These are phyloP conservation scores for Osmanthus fragrans DNA, from an alignment of 257 asterid genomes.

Conservation along the genomic window DNA sequence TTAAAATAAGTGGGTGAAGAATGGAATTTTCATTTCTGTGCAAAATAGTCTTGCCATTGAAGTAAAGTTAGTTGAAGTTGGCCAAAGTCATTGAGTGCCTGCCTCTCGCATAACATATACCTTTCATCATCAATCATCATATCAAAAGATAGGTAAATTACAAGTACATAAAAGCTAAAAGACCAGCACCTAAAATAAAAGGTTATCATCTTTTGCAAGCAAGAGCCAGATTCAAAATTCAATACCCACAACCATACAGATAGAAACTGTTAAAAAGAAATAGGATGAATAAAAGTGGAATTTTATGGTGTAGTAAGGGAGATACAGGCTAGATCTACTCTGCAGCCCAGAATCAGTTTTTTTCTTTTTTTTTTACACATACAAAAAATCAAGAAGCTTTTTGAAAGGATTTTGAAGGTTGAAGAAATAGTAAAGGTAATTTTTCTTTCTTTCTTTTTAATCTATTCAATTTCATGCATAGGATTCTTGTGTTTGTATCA, in stretches of 20 bases:
- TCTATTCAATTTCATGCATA: constrained; percentile 20
- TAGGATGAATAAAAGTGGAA: constrained; percentile 26
- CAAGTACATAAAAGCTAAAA: constrained; percentile 36
- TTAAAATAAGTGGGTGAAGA: constrained; percentile 43
- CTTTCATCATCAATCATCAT: constrained; percentile 27
- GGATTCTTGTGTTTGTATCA: not conserved
- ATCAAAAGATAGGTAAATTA: constrained; percentile 26
- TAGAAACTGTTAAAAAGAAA: not conserved
- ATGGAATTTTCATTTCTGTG: constrained; percentile 30
- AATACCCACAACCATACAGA: constrained; percentile 6
- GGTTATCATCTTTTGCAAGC: not conserved
- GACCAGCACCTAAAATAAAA: constrained; percentile 14
- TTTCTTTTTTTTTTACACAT: too few species aligned
- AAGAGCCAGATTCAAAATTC: not conserved
- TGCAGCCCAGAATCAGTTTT: not conserved
- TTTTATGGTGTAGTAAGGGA: constrained; percentile 30
- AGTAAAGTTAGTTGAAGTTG: constrained; percentile 46
- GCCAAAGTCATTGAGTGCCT: constrained; percentile 40
- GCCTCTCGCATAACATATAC: constrained; percentile 3
- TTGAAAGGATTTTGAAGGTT: constrained; percentile 42
- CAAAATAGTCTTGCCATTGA: constrained; percentile 55
- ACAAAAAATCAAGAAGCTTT: constrained; percentile 40
- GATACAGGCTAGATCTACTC: constrained; percentile 35
- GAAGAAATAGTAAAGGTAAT: constrained; percentile 45
- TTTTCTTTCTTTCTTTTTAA: constrained; percentile 1